Conservation (phyloP, 768 basidiomycete species). For the Clavaria fumosa region DNA sequence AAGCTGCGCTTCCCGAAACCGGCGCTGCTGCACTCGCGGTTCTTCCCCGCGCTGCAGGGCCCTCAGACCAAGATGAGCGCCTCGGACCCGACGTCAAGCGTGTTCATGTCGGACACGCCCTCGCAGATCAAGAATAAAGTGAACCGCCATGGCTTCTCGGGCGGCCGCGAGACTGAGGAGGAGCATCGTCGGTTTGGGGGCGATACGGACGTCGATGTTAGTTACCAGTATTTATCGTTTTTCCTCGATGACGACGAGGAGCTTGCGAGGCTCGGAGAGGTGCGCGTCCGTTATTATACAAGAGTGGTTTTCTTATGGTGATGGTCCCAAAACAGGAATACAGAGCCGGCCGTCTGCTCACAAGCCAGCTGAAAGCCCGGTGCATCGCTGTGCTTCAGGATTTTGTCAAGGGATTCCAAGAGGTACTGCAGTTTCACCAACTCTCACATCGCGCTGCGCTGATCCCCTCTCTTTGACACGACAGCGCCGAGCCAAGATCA, state of each 20-base stretch:
- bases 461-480: conserved; percentile 4
- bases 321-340: conserved; percentile 53
- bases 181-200: conserved; percentile 83
- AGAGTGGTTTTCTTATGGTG: neutral
- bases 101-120: conserved; percentile 89
- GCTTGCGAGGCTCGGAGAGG: conserved; percentile 60
- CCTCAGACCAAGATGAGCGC: conserved; percentile 99
- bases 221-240: conserved; percentile 90
- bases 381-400: conserved; percentile 74
- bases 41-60: conserved; percentile 96
- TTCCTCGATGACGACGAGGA: conserved; percentile 94
- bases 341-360: conserved; percentile 71
- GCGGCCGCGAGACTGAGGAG: conserved; percentile 91
- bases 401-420: conserved; percentile 81
- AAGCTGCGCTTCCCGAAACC: conserved; percentile 96
- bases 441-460: conserved; percentile 4
- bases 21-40: conserved; percentile 81
- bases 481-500: conserved; percentile 70
- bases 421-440: conserved; percentile 18
- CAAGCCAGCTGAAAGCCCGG: conserved; percentile 79
- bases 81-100: conserved; percentile 80
- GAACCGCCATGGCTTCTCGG: conserved; percentile 90
- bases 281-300: conserved; percentile 19
- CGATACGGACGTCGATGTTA: conserved; percentile 87
- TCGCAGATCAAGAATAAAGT: conserved; percentile 97